A percentile compares a stretch with the other conserved stretches of the same genome.
These are phyloP conservation scores for Cordyceps tenuipes DNA, from an alignment of 2,329 filamentous ascomycete genomes.

Conservation along the genomic window DNA sequence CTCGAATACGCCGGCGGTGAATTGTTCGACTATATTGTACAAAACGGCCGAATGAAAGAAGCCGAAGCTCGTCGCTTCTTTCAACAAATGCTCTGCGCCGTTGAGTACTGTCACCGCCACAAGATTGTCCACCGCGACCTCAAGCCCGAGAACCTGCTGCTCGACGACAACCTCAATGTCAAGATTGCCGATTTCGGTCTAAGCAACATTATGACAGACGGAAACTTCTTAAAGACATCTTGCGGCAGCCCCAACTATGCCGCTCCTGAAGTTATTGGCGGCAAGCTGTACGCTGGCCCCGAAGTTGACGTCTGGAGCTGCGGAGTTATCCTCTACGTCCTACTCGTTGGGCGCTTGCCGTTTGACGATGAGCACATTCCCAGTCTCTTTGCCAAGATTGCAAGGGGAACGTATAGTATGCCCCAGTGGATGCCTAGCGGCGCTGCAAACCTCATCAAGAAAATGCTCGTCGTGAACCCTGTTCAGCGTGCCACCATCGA, in stretches of 20 bases:
- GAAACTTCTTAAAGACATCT: conserved; percentile 97
- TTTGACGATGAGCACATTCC: conserved; percentile 99
- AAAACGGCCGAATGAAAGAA: conserved; percentile 85
- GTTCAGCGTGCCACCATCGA: conserved; percentile 89
- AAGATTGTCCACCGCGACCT: conserved; percentile 98
- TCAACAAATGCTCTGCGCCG: conserved; percentile 96
- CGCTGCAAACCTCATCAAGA: conserved; percentile 73
- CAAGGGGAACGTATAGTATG: conserved; percentile 85
- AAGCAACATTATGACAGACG: conserved; percentile 99
- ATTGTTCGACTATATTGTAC: conserved; percentile 96
- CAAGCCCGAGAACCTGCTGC: conserved; percentile 91
- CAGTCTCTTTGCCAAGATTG: conserved; percentile 94
- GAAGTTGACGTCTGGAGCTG: conserved; percentile 99
- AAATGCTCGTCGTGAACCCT: conserved; percentile 91
- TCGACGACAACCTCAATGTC: conserved; percentile 93
- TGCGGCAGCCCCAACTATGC: conserved; percentile 98
- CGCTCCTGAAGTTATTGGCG: conserved; percentile 93
- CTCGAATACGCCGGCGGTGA: conserved; percentile 95
- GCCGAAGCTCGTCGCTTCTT: conserved; percentile 94
- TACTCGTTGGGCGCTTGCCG: conserved; percentile 74
- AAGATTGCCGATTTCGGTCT: conserved; percentile 99
- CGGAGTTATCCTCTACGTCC: conserved; percentile 80
- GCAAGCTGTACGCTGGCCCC: conserved; percentile 92
- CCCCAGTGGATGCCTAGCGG: conserved; percentile 85
- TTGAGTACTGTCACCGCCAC: conserved; percentile 97